phyloP scores from a whole-genome alignment of 2,329 filamentous ascomycete genomes.

The Phyllosticta capitalensis region DNA sequence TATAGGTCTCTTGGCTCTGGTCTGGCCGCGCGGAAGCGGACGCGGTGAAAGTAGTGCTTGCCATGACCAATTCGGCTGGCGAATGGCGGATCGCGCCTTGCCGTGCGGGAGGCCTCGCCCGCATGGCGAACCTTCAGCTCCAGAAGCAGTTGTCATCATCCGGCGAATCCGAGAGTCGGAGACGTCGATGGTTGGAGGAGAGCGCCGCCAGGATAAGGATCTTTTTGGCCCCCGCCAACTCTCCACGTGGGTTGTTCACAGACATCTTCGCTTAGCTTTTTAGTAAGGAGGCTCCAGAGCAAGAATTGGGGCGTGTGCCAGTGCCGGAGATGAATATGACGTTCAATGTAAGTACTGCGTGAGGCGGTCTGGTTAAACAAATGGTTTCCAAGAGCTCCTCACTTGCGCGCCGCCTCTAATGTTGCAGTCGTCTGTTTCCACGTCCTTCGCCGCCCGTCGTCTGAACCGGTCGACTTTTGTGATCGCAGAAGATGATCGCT shows the following conservation, averaged over 20 bases:
- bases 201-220: neutral
- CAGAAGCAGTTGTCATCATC: neutral
- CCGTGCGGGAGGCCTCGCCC: neutral
- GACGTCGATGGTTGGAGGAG: neutral
- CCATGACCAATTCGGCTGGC: neutral
- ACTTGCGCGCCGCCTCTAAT: neutral
- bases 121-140: neutral
- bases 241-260: neutral
- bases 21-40: neutral
- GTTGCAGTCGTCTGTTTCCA: neutral
- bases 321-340: neutral
- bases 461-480: slow-evolving; percentile 37
- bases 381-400: neutral
- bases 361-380: neutral
- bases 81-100: neutral
- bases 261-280: neutral
- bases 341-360: neutral
- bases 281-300: neutral
- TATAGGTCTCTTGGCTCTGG: neutral
- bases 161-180: neutral
- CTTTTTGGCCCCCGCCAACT: neutral
- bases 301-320: neutral
- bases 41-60: neutral
- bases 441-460: slow-evolving; percentile 26
- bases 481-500: slow-evolving; percentile 36